Conservation (phyloP, 2,329 filamentous ascomycete genomes). For the Alternaria brassicicola region DNA sequence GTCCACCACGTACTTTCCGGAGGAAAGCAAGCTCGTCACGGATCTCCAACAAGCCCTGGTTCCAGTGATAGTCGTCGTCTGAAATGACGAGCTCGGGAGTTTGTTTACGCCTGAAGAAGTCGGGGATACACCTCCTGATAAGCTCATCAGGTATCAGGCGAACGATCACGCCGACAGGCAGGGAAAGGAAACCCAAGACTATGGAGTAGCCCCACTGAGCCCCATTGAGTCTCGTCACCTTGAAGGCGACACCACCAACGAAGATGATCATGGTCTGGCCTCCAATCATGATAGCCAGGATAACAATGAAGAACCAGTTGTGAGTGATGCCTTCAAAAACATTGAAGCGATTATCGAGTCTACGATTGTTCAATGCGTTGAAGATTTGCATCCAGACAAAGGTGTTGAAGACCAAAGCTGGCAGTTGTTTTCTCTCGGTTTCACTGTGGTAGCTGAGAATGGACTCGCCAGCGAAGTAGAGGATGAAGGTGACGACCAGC, state of each 20-base stretch:
- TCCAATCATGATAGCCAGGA: constrained; percentile 85
- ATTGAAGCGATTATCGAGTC: constrained; percentile 93
- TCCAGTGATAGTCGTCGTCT: constrained; percentile 64
- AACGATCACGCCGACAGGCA: constrained; percentile 81
- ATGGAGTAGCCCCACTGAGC: constrained; percentile 88
- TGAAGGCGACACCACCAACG: constrained; percentile 81
- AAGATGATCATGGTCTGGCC: constrained; percentile 91
- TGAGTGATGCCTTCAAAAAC: constrained; percentile 86
- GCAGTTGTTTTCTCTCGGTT: constrained; percentile 58
- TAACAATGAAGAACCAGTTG: constrained; percentile 88
- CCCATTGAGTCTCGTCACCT: constrained; percentile 71
- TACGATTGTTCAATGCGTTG: constrained; percentile 96
- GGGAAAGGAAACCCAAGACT: constrained; percentile 80
- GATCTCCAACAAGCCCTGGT: constrained; percentile 74
- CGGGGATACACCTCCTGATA: constrained; percentile 54
- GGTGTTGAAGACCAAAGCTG: constrained; percentile 92
- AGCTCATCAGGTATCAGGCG: constrained; percentile 80
- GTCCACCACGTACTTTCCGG: constrained; percentile 79
- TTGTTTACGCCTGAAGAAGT: constrained; percentile 50
- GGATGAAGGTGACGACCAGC: constrained; percentile 75
- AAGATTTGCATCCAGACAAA: constrained; percentile 99
- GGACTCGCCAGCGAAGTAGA: constrained; percentile 74
- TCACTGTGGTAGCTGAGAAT: constrained; percentile 65
- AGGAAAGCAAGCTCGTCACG: constrained; percentile 81
- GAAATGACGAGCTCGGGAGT: constrained; percentile 52